A percentile compares a stretch with the other conserved stretches of the same genome.
phyloP scores from a whole-genome alignment of 1,284 basidiomycete genomes.

The Rhodotorula sp. region DNA sequence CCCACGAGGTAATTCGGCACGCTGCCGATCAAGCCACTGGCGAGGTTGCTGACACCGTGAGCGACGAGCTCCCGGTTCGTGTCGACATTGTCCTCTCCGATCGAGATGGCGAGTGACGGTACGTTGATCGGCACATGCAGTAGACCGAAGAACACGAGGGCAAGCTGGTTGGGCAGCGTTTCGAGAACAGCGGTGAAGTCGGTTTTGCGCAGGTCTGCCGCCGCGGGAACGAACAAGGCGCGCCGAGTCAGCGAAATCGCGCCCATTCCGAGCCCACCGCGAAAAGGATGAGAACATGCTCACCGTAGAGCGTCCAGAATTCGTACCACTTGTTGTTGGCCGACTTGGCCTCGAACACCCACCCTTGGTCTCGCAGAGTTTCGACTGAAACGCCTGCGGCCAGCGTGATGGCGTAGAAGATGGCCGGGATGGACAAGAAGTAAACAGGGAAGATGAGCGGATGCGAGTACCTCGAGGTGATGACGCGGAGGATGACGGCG shows the following conservation, averaged over 20 bases:
- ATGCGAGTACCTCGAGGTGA: conserved; percentile 77
- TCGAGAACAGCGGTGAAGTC: conserved; percentile 55
- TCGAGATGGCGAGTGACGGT: conserved; percentile 89
- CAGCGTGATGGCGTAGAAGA: conserved; percentile 76
- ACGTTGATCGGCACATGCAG: conserved; percentile 84
- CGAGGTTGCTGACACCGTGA: conserved; percentile 87
- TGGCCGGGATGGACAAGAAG: conserved; percentile 75
- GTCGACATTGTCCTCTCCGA: conserved; percentile 82
- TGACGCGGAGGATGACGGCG: conserved; percentile 73
- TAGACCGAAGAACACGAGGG: conserved; percentile 79
- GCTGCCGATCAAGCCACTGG: conserved; percentile 74
- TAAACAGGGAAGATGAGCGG: conserved; percentile 88
- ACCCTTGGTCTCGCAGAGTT: conserved; percentile 65
- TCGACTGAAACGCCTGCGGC: conserved; percentile 63
- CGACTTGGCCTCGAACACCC: conserved; percentile 81
- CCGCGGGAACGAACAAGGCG: neutral
- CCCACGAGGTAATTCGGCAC: conserved; percentile 54
- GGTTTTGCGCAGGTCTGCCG: conserved; percentile 62
- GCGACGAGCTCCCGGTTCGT: conserved; percentile 90
- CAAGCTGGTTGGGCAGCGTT: conserved; percentile 53
- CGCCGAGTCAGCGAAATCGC: neutral
- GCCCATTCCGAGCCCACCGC: too few species aligned
- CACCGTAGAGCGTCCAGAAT: conserved; percentile 74
- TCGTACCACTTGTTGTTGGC: conserved; percentile 70
- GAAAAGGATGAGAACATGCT: conserved; percentile 40